Evolutionary conservation across 148 eudicot genomes (phyloP).

Genomic region (Polygonum maritimum): DNA sequence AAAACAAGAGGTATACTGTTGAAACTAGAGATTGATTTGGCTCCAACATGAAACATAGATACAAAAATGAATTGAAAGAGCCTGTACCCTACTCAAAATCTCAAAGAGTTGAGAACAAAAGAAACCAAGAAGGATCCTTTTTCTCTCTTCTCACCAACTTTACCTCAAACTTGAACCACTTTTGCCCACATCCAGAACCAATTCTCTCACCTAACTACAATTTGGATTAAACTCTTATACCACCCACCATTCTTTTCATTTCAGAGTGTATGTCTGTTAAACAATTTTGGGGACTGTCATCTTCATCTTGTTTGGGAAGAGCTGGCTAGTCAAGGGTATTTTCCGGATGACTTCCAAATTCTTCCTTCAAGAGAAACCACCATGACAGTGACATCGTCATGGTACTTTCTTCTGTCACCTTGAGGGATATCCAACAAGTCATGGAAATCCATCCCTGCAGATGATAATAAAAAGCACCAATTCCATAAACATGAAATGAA

Average conservation of each 20-base stretch:
- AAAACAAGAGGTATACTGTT: neutral
- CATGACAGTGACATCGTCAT: slow-evolving; percentile 99
- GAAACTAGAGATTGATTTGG: neutral
- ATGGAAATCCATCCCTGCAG: slow-evolving; percentile 91
- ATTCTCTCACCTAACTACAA: slow-evolving; percentile 12
- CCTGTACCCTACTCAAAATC: slow-evolving; percentile 50
- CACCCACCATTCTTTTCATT: slow-evolving; percentile 2
- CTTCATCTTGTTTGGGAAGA: neutral
- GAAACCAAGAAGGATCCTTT: slow-evolving; percentile 10
- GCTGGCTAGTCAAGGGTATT: slow-evolving; percentile 40
- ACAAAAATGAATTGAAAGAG: slow-evolving; percentile 57
- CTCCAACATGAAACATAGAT: slow-evolving; percentile 18
- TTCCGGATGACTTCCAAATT: slow-evolving; percentile 99
- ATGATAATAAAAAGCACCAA: neutral
- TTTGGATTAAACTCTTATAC: slow-evolving; percentile 6
- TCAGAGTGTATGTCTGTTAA: neutral
- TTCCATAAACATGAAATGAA: neutral
- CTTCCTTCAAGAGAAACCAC: slow-evolving; percentile 95
- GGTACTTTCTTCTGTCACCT: slow-evolving; percentile 96
- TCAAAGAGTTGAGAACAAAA: slow-evolving; percentile 15
- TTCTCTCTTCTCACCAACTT: slow-evolving; percentile 9
- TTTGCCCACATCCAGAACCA: slow-evolving; percentile 6
- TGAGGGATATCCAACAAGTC: slow-evolving; percentile 97
- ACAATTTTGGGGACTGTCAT: neutral
- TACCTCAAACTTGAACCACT: slow-evolving; percentile 14